These are phyloP conservation scores for Vicia villosa DNA, from an alignment of 306 rosid genomes.

Conservation along the genomic window DNA sequence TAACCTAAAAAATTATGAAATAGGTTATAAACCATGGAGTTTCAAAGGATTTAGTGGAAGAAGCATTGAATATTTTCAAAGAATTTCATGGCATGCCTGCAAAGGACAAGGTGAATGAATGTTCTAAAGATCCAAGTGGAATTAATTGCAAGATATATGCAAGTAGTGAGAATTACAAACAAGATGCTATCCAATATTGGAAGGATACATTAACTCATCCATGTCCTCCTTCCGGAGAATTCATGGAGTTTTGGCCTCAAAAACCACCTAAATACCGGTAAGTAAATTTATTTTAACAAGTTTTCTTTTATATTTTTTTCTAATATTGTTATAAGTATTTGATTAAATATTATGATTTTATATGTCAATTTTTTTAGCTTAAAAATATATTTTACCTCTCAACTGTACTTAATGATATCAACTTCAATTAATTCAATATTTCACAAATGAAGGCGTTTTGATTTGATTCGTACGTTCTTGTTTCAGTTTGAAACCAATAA, in stretches of 20 bases:
- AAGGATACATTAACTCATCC: constrained; percentile 66
- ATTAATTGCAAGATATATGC: constrained; percentile 59
- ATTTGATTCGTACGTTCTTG: constrained; percentile 3
- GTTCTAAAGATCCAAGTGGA: constrained; percentile 55
- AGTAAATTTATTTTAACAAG: neutral
- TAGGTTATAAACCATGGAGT: constrained; percentile 83
- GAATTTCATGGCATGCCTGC: constrained; percentile 70
- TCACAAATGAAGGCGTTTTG: neutral
- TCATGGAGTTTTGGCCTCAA: constrained; percentile 63
- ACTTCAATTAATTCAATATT: neutral
- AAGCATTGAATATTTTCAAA: constrained; percentile 45
- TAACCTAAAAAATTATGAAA: neutral
- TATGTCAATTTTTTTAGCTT: too few relatives aligned
- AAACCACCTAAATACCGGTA: constrained; percentile 53
- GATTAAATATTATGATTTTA: too few relatives aligned
- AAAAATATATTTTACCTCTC: too few relatives aligned
- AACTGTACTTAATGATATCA: neutral
- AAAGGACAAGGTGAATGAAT: constrained; percentile 58
- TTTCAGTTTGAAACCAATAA: constrained; percentile 11
- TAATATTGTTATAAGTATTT: neutral
- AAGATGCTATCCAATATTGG: constrained; percentile 56
- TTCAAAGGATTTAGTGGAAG: constrained; percentile 45
- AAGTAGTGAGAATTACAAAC: constrained; percentile 57
- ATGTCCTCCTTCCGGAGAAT: constrained; percentile 56
- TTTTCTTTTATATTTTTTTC: neutral